Percentiles rank a stretch among this genome's conserved stretches.
Evolutionary conservation across 2,329 filamentous ascomycete species (phyloP).

Genomic region (Tolypocladium sp.): DNA sequence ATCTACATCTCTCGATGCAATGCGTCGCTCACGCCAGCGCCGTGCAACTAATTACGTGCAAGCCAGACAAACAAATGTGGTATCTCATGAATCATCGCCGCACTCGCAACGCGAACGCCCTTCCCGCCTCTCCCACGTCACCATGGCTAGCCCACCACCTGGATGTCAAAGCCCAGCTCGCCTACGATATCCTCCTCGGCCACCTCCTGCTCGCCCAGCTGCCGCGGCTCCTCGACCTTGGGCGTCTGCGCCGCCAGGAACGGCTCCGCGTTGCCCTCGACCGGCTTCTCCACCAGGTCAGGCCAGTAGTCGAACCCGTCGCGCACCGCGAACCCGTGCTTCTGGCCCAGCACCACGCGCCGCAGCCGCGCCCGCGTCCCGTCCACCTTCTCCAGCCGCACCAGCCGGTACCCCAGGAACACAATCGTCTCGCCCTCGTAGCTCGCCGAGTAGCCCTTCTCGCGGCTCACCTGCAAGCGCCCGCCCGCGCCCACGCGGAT

Average conservation of each 20-base stretch:
- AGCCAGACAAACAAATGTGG: not conserved
- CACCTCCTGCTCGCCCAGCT: conserved; percentile 1
- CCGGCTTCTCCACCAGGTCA: conserved; percentile 14
- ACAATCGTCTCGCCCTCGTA: conserved; percentile 19
- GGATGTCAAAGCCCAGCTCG: not conserved
- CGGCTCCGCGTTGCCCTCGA: conserved; percentile 11
- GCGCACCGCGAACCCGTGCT: conserved; percentile 14
- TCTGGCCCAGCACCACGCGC: conserved; percentile 37
- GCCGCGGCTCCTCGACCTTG: conserved; percentile 1
- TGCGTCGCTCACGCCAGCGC: too few species aligned
- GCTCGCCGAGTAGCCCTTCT: conserved; percentile 11
- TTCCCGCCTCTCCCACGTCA: too few species aligned
- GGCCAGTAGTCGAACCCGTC: conserved; percentile 17
- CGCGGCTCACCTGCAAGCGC: conserved; percentile 9
- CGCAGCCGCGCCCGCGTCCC: conserved; percentile 15
- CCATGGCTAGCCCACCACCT: not conserved
- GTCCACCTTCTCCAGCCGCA: conserved; percentile 16
- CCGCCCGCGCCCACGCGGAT: conserved; percentile 10
- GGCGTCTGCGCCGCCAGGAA: conserved; percentile 7
- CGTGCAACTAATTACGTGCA: too few species aligned
- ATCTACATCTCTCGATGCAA: too few species aligned
- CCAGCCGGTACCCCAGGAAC: conserved; percentile 16
- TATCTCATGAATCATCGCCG: not conserved
- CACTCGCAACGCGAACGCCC: too few species aligned
- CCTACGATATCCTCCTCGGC: not conserved